These are phyloP conservation scores for Cucumis melo DNA, from an alignment of 306 rosid genomes.

Conservation along the genomic window DNA sequence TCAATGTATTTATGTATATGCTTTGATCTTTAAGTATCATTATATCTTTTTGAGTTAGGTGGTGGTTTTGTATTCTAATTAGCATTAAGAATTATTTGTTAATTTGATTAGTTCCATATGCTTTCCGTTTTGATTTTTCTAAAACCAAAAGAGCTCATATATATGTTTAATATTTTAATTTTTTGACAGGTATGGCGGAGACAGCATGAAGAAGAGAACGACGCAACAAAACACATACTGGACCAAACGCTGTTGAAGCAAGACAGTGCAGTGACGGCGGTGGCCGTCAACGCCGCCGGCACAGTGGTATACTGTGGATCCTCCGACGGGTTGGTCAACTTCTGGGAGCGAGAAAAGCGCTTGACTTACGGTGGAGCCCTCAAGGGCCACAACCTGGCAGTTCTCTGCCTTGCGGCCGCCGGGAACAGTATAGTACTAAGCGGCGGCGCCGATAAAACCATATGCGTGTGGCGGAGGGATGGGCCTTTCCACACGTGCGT, in stretches of 20 bases:
- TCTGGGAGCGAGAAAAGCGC: conserved; percentile 49
- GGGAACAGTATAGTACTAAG: conserved; percentile 45
- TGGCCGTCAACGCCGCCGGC: conserved; percentile 33
- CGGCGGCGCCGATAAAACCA: conserved; percentile 78
- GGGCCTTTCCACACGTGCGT: conserved; percentile 56
- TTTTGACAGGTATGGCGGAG: conserved; percentile 34
- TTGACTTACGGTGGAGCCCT: conserved; percentile 58
- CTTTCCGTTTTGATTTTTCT: neutral
- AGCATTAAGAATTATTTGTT: neutral
- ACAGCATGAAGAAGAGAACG: conserved; percentile 23
- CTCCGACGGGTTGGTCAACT: conserved; percentile 68
- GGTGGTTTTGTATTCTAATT: neutral
- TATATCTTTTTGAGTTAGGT: neutral
- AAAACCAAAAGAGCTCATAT: no score
- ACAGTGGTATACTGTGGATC: conserved; percentile 60
- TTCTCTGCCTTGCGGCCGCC: conserved; percentile 51
- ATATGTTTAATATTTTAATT: neutral
- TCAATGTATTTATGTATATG: neutral
- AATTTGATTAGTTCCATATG: neutral
- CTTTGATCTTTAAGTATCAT: neutral
- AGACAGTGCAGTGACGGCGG: conserved; percentile 75
- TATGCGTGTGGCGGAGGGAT: conserved; percentile 73
- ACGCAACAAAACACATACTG: conserved; percentile 28
- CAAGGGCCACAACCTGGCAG: conserved; percentile 68
- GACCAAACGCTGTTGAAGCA: conserved; percentile 51